Evolutionary conservation across 352 stramenopile species (phyloP), one percentile per base, ranked within the genome.

Genomic region (Phytopythium delawarense): DNA sequence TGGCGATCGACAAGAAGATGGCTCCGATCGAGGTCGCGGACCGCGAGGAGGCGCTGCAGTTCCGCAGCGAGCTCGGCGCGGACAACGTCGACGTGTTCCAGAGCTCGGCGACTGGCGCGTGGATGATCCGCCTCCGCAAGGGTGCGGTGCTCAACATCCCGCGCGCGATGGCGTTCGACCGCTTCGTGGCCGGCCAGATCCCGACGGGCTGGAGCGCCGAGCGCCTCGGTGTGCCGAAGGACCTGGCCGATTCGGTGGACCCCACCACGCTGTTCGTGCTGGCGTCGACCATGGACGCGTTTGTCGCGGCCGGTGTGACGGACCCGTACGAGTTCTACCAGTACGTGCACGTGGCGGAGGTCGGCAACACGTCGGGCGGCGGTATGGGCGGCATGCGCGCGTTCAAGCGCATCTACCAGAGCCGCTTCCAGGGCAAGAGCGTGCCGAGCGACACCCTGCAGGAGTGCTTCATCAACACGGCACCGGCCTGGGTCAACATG

Each of bases 291-390:
- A 87, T 91, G 68, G 88, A 96, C 35, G 75, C 88, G 7, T 83
- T 96, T n/a, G 76, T 96, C 15, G 63, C 70, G 6, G 79, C 82
- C 11, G 87, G 88, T 67, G 67, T 96, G 64, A 94, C 86, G 2
- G 87, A 96, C 50, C 88, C 88, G 56, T 96, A 96, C 69, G 87
- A 96, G 75, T 92, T 96, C 58, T 96, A 96, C 73, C 78, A 95
- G 69, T 96, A 96, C 67, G 84, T 96, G 16, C 88, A 96, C 69
- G 88, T 96, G 1, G 92, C 82, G 28, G 85, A 94, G 63, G 66
- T 96, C 34, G 88, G 88, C 18, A 96, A 96, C 76, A 91, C 80
- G 7, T 91, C 84, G 0, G 88, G 88, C 46, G 87, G 87, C 60
- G 87, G 82, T 35, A 89, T 95, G 74, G 87, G 88, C 53, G 88